Evolutionary conservation across 306 rosid species (phyloP).

Genomic region (Citrullus amarus): DNA sequence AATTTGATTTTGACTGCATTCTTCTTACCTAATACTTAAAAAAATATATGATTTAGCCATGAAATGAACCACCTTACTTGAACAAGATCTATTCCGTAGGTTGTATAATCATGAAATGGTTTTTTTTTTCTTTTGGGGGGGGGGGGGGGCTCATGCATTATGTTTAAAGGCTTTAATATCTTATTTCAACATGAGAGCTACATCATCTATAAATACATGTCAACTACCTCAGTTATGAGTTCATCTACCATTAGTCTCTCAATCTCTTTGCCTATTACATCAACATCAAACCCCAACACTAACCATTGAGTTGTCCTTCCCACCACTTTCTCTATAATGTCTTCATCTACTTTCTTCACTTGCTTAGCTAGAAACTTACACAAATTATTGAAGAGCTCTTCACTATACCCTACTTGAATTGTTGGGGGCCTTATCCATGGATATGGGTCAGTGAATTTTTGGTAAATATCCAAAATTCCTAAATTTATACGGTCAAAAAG

Average conservation of each 20-base stretch:
- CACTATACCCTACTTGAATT: conserved; percentile 19
- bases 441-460: conserved; percentile 28
- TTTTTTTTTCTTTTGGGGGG: background rate
- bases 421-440: conserved; percentile 41
- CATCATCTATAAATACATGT: conserved; percentile 19
- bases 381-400: conserved; percentile 32
- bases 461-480: conserved; percentile 39
- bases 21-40: background rate
- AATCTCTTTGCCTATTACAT: conserved; percentile 49
- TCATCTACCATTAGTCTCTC: conserved; percentile 57
- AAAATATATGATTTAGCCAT: background rate
- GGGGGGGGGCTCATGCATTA: background rate
- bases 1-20: background rate
- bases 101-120: background rate
- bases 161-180: background rate
- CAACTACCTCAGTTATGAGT: conserved; percentile 47
- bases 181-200: background rate
- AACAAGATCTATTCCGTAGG: too few species aligned
- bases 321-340: conserved; percentile 37
- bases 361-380: conserved; percentile 27
- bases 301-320: conserved; percentile 42
- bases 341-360: conserved; percentile 35
- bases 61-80: background rate
- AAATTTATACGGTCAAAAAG: conserved; percentile 68
- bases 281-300: conserved; percentile 39